Conservation (phyloP, 169 alveolate genomes). For the Plasmodium vivax region DNA sequence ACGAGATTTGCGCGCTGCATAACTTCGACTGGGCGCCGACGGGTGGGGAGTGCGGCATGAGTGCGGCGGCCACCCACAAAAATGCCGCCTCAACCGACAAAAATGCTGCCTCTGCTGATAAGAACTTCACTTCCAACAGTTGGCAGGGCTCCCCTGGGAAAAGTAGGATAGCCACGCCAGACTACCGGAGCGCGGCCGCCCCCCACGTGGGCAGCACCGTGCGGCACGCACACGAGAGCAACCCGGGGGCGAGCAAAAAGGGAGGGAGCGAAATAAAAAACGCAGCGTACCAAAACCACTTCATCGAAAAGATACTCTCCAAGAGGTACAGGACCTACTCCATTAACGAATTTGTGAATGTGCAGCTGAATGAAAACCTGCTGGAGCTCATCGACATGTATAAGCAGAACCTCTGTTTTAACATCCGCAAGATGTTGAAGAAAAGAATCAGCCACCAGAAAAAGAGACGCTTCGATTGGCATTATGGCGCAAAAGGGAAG, state of each 20-base stretch:
- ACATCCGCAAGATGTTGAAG: conserved; percentile 14
- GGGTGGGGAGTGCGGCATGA: neutral
- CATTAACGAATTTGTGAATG: conserved; percentile 63
- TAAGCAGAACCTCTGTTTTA: conserved; percentile 35
- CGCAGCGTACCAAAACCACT: conserved; percentile 10
- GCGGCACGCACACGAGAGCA: neutral
- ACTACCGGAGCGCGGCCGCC: neutral
- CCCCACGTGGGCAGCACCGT: neutral
- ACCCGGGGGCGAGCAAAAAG: neutral
- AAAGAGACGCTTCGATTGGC: neutral
- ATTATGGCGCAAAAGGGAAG: neutral
- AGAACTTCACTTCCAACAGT: neutral
- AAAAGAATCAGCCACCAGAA: neutral
- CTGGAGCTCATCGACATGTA: conserved; percentile 19
- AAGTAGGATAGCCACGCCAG: neutral
- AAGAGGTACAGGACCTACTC: conserved; percentile 41
- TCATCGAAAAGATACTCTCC: conserved; percentile 50
- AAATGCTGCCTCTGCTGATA: too few species aligned
- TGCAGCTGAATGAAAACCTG: conserved; percentile 31
- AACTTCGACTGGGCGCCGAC: neutral
- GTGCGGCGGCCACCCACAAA: neutral
- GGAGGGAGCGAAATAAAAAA: neutral
- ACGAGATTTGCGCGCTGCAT: neutral
- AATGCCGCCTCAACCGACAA: too few species aligned
- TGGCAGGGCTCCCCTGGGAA: neutral